Base-by-base conservation (phyloP, 140 eudicot species). In the Senecio squalidus region DNA sequence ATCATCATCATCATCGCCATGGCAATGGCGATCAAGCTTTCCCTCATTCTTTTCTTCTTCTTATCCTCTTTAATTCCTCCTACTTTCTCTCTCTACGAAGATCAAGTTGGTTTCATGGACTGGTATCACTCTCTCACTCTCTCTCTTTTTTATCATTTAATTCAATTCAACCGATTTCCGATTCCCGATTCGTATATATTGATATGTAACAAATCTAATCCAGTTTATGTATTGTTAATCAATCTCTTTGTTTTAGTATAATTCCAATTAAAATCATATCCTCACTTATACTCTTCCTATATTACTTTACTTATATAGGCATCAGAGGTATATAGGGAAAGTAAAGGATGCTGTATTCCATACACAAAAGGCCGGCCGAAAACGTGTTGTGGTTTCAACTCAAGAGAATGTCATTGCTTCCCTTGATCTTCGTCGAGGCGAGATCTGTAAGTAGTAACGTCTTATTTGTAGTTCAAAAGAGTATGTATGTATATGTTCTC, bases 91-190 rank as follows among this genome's bases (percentile, higher is more conserved):
- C 79, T 92, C 33, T 82, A 58, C 59, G 89, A 92, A 81, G 98
- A 92, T 76, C 98, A 92, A 92, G 95, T 92, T 63, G 98, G 98
- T 50, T 80, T 86, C 68, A 76, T 75, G 86, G 98, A 92, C 79
- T 87, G 98, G 98, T 90, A 31, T 15, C 0, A 33, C 40, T 33
- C 40, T 33, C 40, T 33, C 6, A 6, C 23, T 43, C 49, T 6
- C 17, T 16, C 7, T 43, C 5, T 43, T 2, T 6, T n/a, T 43
- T 29, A 62, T 13, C 17, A 36, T 28, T 27, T 11, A 33, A 33
- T 33, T 33, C 39, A 33, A 33, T 33, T 8, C 13, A 9, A 33
- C 39, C 10, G 10, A 10, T 0, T 30, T 1, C 5, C 9, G 7
- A 33, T 33, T 33, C 7, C 10, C 2, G 2, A 33, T 33, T 4